Conservation (phyloP, 139 green algal genomes). For the Chara braunii region DNA sequence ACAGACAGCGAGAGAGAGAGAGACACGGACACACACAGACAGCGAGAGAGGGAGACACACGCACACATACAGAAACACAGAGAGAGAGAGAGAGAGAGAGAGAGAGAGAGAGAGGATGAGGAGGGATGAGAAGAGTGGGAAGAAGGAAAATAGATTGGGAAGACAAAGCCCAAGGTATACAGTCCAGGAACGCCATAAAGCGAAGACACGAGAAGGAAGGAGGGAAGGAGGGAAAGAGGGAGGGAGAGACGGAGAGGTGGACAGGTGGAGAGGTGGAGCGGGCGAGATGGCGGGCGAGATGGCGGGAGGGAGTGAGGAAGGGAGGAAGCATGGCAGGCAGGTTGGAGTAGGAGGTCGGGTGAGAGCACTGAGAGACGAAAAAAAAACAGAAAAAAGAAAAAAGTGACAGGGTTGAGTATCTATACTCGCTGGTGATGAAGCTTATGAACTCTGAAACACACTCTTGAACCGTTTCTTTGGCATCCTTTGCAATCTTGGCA, state of each 20-base stretch:
- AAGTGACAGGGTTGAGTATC: not conserved
- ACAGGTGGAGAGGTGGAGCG: not conserved
- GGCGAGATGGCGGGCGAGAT: not conserved
- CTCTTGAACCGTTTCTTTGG: constrained; percentile 98
- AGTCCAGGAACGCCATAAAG: too few relatives aligned
- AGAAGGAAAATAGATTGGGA: too few relatives aligned
- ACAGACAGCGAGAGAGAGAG: too few relatives aligned
- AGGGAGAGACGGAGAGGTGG: not conserved
- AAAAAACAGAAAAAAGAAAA: constrained; percentile 10
- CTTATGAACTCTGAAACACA: constrained; percentile 98
- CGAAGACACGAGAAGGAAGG: not conserved
- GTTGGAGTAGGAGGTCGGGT: not conserved
- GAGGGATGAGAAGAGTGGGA: too few relatives aligned
- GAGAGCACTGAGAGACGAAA: not conserved
- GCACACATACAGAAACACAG: too few relatives aligned
- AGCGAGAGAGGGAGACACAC: too few relatives aligned
- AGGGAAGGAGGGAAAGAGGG: not conserved
- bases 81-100: too few relatives aligned
- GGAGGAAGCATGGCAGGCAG: not conserved
- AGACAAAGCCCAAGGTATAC: too few relatives aligned
- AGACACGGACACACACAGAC: too few relatives aligned
- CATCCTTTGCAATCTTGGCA: constrained; percentile 97
- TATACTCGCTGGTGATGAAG: constrained; percentile 97
- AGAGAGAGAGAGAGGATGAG: too few relatives aligned
- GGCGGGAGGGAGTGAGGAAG: not conserved